phyloP scores from a whole-genome alignment of 1,284 basidiomycete species.

The Ceratobasidium theobromae region DNA sequence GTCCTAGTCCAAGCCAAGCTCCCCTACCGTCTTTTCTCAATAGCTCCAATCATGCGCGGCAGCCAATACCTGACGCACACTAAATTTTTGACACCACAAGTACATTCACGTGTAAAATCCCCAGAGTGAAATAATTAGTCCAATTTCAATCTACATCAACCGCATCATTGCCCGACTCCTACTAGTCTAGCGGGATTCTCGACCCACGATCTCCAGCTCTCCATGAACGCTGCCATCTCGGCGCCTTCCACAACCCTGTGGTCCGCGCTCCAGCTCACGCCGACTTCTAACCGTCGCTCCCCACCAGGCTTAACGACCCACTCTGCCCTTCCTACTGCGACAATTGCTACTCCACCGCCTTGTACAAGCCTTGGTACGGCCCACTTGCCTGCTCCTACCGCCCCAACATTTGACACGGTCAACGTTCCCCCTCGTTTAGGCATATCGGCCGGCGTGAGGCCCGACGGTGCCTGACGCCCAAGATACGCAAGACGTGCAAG shows the following conservation, averaged over 20 bases:
- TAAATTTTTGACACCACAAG: no score
- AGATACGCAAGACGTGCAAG: slow-evolving; percentile 64
- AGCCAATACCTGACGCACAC: no score
- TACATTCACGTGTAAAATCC: no score
- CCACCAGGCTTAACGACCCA: slow-evolving; percentile 59
- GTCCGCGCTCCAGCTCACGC: slow-evolving; percentile 86
- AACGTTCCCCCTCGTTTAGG: slow-evolving; percentile 72
- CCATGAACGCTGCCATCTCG: slow-evolving; percentile 87
- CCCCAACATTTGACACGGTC: slow-evolving; percentile 86
- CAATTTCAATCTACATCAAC: no score
- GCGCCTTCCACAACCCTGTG: slow-evolving; percentile 92
- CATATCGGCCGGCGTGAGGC: slow-evolving; percentile 63
- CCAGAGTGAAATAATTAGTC: no score
- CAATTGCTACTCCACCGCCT: slow-evolving; percentile 88
- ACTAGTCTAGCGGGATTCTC: slow-evolving; percentile 77
- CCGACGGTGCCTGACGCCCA: slow-evolving; percentile 65
- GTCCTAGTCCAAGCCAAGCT: no score
- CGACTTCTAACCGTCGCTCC: slow-evolving; percentile 62
- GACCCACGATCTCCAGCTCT: slow-evolving; percentile 83
- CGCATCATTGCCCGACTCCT: slow-evolving; percentile 53
- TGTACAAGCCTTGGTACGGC: slow-evolving; percentile 82
- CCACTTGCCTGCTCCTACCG: slow-evolving; percentile 69
- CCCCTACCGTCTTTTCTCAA: no score
- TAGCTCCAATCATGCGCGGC: no score
- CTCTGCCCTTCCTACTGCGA: slow-evolving; percentile 81